phyloP scores from a whole-genome alignment of 1,284 basidiomycete genomes.

The Psilocybe mexicana region DNA sequence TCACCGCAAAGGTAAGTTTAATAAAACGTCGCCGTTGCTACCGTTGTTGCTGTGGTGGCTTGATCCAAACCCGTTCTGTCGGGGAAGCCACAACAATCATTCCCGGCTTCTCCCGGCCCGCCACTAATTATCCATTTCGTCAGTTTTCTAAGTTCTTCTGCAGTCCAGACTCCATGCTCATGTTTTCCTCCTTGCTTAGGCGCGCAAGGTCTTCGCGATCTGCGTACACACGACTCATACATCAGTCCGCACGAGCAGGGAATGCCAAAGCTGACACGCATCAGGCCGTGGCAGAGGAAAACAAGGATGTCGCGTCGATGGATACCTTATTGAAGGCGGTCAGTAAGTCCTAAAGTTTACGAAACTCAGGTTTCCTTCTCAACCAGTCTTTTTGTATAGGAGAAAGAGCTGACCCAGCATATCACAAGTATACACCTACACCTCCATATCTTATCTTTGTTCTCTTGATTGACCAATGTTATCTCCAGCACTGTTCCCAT shows the following conservation, averaged over 20 bases:
- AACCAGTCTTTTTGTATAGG: conserved; percentile 33
- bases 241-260: not conserved
- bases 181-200: conserved; percentile 5
- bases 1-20: not conserved
- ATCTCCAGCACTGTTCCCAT: conserved; percentile 49
- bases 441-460: not conserved
- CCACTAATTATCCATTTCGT: not conserved
- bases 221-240: not conserved
- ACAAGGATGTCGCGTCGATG: conserved; percentile 58
- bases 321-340: conserved; percentile 56
- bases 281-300: conserved; percentile 40
- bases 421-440: conserved; percentile 44
- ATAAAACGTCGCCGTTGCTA: not conserved
- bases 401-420: conserved; percentile 55
- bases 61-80: not conserved
- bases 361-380: not conserved
- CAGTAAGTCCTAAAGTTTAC: conserved; percentile 43
- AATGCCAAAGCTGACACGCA: conserved; percentile 10
- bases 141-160: not conserved
- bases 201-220: not conserved
- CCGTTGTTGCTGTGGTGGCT: not conserved
- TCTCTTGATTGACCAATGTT: not conserved
- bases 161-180: not conserved
- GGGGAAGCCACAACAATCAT: not conserved
- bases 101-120: not conserved